Conservation (phyloP, 2,329 filamentous ascomycete species). For the Lachnellula cervina region DNA sequence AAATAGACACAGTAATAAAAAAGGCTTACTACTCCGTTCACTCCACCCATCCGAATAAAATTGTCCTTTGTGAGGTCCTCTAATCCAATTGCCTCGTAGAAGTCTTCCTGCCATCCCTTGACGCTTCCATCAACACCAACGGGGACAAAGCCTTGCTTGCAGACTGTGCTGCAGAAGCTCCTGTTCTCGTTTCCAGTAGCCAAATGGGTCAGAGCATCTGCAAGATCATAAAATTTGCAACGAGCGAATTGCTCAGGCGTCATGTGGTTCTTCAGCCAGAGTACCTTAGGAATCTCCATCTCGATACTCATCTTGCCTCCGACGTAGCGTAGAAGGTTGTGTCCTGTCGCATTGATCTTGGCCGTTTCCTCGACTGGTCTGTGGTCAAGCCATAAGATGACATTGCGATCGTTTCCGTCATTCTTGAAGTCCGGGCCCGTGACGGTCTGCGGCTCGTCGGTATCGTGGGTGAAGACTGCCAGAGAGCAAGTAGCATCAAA, state of each 20-base stretch:
- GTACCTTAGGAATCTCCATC: constrained; percentile 98
- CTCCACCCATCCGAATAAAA: constrained; percentile 90
- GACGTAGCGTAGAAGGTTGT: constrained; percentile 92
- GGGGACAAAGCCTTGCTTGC: constrained; percentile 94
- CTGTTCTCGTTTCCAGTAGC: constrained; percentile 88
- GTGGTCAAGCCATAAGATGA: constrained; percentile 97
- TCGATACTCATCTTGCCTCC: constrained; percentile 98
- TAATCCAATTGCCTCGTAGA: constrained; percentile 82
- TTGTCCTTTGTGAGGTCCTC: constrained; percentile 77
- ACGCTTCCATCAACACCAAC: constrained; percentile 96
- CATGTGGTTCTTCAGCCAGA: constrained; percentile 99
- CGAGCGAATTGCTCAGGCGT: constrained; percentile 80
- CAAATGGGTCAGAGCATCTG: constrained; percentile 88
- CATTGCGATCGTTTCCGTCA: constrained; percentile 80
- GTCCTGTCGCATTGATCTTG: constrained; percentile 86
- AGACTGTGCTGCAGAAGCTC: constrained; percentile 93
- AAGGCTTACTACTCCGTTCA: constrained; percentile 84
- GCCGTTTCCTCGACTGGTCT: constrained; percentile 85
- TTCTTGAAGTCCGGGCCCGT: constrained; percentile 82
- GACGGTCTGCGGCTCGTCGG: constrained; percentile 85
- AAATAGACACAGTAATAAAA: constrained; percentile 19
- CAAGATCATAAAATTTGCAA: constrained; percentile 96
- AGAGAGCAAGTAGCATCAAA: constrained; percentile 99
- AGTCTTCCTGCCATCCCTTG: constrained; percentile 97
- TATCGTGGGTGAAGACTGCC: constrained; percentile 82